Evolutionary conservation across 345 rosid species (phyloP), one percentile per base, ranked within the genome.

Genomic region (Turritis glabra): DNA sequence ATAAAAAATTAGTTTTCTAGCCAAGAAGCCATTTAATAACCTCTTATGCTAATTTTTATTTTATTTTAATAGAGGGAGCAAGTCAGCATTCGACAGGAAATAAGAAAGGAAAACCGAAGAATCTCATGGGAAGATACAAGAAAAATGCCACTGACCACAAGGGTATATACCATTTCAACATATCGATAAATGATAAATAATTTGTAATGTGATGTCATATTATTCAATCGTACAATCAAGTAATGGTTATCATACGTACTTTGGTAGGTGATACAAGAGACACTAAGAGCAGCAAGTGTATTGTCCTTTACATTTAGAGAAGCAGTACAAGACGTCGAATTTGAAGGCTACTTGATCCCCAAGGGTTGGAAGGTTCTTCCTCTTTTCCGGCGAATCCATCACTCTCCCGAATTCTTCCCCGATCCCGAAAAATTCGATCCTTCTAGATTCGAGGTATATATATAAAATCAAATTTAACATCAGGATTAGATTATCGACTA

Each of bases 291-390:
- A 64, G 96, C 98, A 67, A 91, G 96, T 60, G 84, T 94, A 71
- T 71, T 94, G 25, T 94, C 97, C 10, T 94, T 94, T 78, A 88
- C 95, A n/a, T 94, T 88, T 69, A 85, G 98, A 76, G 98, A 91
- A 80, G 93, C 96, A 25, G 98, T 88, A 0, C 48, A 94, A 77
- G 98, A 94, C 58, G 90, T 94, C 9, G 95, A 94, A 48, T 84
- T 69, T 65, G 83, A 88, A 77, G 98, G 96, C 3, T 94, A 72
- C 70, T 68, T 80, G n/a, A 94, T 94, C 81, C 98, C 98, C 14
- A 88, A 79, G 79, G 96, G 98, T 35, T 94, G 98, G 98, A 94
- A 94, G 76, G 92, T 94, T 69, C 90, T 94, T 59, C 98, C 97
- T 56, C 96, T 94, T 76, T 94, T 94, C 70, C 82, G 98, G 70